Evolutionary conservation across 2,329 filamentous ascomycete genomes (phyloP).

Genomic region (Hypoxylon rubiginosum): DNA sequence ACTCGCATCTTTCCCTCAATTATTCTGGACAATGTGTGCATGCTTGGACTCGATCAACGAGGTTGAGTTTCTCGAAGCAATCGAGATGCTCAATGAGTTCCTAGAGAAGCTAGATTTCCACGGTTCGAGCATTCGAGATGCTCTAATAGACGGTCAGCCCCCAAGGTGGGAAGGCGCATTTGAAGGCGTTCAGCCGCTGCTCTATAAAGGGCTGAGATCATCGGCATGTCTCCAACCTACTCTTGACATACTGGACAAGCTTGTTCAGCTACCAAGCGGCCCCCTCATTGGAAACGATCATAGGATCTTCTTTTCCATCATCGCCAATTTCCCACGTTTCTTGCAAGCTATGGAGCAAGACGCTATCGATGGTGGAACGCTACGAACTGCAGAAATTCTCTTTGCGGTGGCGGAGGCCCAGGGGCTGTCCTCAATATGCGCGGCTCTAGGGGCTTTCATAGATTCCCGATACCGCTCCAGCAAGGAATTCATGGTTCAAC

Average conservation of each 20-base stretch:
- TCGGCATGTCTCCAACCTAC: slow-evolving; percentile 84
- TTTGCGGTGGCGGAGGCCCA: slow-evolving; percentile 80
- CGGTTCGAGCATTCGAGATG: slow-evolving; percentile 74
- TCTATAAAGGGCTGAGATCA: slow-evolving; percentile 94
- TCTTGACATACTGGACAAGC: slow-evolving; percentile 80
- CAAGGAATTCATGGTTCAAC: slow-evolving; percentile 81
- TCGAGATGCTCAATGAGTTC: slow-evolving; percentile 91
- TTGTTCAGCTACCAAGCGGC: slow-evolving; percentile 84
- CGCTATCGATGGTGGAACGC: slow-evolving; percentile 66
- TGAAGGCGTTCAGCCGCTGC: slow-evolving; percentile 84
- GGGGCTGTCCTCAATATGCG: slow-evolving; percentile 74
- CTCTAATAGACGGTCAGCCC: slow-evolving; percentile 83
- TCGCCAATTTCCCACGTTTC: slow-evolving; percentile 93
- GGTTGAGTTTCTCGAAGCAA: slow-evolving; percentile 89
- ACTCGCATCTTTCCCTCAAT: slow-evolving; percentile 88
- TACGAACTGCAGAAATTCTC: slow-evolving; percentile 77
- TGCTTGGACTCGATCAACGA: slow-evolving; percentile 98
- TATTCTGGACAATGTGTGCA: slow-evolving; percentile 98
- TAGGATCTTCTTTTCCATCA: slow-evolving; percentile 84
- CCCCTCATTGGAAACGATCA: slow-evolving; percentile 84
- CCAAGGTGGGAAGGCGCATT: slow-evolving; percentile 90
- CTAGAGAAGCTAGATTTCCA: slow-evolving; percentile 86
- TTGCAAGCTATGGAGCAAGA: slow-evolving; percentile 81
- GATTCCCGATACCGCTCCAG: slow-evolving; percentile 74
- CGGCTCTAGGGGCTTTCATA: slow-evolving; percentile 78